A percentile compares a stretch with the other conserved stretches of the same genome.
phyloP scores from a whole-genome alignment of 306 rosid genomes.

The Luffa aegyptiaca region DNA sequence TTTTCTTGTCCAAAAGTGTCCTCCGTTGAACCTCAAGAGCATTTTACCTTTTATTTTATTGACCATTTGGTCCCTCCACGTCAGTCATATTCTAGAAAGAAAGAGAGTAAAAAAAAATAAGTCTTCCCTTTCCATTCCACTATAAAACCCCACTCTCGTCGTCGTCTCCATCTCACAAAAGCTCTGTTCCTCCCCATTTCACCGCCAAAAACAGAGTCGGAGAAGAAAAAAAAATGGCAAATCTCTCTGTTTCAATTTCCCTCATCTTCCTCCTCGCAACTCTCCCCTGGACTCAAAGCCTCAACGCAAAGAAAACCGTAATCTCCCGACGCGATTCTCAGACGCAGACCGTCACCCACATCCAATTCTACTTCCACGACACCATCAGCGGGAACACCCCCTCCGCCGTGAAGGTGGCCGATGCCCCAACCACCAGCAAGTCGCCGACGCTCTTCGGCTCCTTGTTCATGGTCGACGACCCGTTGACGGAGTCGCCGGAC shows the following conservation, averaged over 20 bases:
- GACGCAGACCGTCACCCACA: constrained; percentile 38
- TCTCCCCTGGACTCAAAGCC: constrained; percentile 9
- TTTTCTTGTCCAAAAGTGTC: too few relatives aligned
- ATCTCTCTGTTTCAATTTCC: not conserved
- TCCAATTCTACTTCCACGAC: constrained; percentile 87
- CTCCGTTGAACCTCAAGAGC: too few relatives aligned
- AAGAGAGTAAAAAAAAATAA: too few relatives aligned
- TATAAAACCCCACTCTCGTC: not conserved
- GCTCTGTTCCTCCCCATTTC: not conserved
- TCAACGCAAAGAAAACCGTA: constrained; percentile 25
- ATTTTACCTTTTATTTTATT: too few relatives aligned
- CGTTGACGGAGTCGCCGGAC: constrained; percentile 55
- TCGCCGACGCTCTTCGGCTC: constrained; percentile 41
- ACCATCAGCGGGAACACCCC: constrained; percentile 56
- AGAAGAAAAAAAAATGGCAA: constrained; percentile 25
- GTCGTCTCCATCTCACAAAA: not conserved
- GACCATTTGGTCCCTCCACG: not conserved
- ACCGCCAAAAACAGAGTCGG: not conserved
- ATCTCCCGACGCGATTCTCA: not conserved
- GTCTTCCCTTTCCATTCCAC: too few relatives aligned
- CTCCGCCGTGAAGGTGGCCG: constrained; percentile 46
- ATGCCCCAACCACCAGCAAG: constrained; percentile 24
- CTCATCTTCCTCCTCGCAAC: constrained; percentile 7
- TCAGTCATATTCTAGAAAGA: not conserved
- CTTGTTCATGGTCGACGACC: constrained; percentile 59